A percentile compares a stretch with the other conserved stretches of the same genome.
Evolutionary conservation across 1,139 yeast species (phyloP).

Genomic region (Suhomyces choctaworum): DNA sequence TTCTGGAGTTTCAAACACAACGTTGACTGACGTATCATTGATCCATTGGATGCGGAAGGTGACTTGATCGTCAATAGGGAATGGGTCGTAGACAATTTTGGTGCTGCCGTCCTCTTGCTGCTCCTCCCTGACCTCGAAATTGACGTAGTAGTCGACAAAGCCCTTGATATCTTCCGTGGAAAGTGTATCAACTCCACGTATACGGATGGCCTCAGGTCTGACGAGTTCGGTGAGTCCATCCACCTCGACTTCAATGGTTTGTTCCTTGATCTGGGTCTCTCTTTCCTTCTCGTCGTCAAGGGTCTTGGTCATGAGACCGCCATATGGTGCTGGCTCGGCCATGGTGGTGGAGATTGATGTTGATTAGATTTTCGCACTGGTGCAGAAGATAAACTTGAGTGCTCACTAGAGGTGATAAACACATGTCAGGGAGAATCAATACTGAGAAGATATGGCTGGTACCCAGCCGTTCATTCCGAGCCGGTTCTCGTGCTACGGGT

Average conservation of each 20-base stretch:
- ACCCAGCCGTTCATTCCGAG: too few relatives aligned
- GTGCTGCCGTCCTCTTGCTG: conserved; percentile 17
- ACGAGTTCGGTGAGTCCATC: conserved; percentile 31
- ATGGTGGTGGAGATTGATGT: conserved; percentile 15
- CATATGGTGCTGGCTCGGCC: conserved; percentile 47
- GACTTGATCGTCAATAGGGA: conserved; percentile 30
- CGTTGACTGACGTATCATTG: conserved; percentile 59
- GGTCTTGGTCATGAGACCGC: conserved; percentile 44
- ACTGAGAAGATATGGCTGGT: too few relatives aligned
- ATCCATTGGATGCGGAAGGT: conserved; percentile 66
- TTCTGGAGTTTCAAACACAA: conserved; percentile 51
- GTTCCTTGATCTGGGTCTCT: conserved; percentile 32
- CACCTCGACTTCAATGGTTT: conserved; percentile 36
- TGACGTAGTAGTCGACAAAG: conserved; percentile 53
- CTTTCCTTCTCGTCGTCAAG: conserved; percentile 41
- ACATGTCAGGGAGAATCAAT: too few relatives aligned
- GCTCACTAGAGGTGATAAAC: too few relatives aligned
- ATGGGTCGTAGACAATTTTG: conserved; percentile 22
- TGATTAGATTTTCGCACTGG: conserved; percentile 5
- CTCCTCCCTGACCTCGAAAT: conserved; percentile 29
- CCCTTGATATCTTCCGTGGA: conserved; percentile 64
- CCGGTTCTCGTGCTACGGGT: too few relatives aligned
- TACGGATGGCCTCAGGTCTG: conserved; percentile 52
- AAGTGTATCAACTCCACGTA: conserved; percentile 68
- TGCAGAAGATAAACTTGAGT: too few relatives aligned